Conservation (phyloP, 129 eudicot species). For the Escallonia rubra region DNA sequence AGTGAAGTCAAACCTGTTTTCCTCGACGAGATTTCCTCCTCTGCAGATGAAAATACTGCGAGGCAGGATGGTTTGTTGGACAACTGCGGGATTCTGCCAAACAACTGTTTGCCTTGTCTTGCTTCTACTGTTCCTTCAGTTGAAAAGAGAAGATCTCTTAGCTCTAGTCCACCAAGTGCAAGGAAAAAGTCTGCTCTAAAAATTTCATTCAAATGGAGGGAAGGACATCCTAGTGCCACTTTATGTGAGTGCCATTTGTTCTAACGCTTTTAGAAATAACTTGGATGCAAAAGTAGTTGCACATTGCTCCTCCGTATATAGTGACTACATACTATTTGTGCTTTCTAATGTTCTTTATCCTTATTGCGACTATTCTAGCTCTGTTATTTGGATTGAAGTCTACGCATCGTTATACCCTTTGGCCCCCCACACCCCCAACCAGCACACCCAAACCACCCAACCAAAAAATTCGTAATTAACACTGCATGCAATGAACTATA, state of each 20-base stretch:
- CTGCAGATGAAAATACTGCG: conserved; percentile 34
- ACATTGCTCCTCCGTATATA: no score
- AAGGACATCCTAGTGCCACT: conserved; percentile 51
- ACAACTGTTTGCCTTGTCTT: conserved; percentile 84
- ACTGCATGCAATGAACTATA: no score
- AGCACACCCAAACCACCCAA: no score
- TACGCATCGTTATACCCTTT: no score
- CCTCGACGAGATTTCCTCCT: conserved; percentile 51
- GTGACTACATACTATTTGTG: no score
- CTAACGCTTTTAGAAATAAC: not conserved
- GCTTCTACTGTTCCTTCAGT: conserved; percentile 58
- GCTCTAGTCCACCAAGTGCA: conserved; percentile 59
- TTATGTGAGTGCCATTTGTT: conserved; percentile 34
- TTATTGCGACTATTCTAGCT: no score
- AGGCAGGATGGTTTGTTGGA: conserved; percentile 50
- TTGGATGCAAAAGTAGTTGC: not conserved
- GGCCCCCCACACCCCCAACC: no score
- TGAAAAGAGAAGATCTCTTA: conserved; percentile 61
- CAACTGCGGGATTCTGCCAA: conserved; percentile 64
- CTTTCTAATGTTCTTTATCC: no score
- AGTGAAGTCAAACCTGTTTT: conserved; percentile 47
- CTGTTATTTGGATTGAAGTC: no score
- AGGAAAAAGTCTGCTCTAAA: conserved; percentile 60
- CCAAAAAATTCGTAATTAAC: no score
- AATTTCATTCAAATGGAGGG: conserved; percentile 74